phyloP scores from a whole-genome alignment of 495 filamentous ascomycete species.

The Aspergillus asperescens region DNA sequence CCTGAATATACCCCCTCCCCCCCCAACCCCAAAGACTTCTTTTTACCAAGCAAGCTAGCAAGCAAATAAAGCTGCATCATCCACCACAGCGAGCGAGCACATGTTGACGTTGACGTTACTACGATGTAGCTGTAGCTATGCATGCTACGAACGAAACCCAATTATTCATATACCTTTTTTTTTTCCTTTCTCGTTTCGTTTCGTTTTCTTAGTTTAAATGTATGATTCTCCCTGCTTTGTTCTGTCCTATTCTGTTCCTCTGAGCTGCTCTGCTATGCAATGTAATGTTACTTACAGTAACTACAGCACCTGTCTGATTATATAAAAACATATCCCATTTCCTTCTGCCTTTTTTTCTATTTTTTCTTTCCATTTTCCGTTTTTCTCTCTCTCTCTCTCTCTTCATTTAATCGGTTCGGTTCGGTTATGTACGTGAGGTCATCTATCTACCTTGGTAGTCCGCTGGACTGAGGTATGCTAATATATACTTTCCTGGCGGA shows the following conservation, averaged over 20 bases:
- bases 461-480: no score
- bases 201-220: background rate
- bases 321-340: background rate
- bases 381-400: no score
- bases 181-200: background rate
- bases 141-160: background rate
- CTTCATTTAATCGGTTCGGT: no score
- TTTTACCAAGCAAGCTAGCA: background rate
- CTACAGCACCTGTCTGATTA: background rate
- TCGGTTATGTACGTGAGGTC: no score
- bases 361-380: background rate
- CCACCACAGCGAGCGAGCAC: background rate
- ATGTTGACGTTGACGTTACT: background rate
- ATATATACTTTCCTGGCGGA: no score
- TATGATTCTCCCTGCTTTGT: background rate
- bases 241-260: background rate
- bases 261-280: background rate
- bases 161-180: conserved; percentile 8
- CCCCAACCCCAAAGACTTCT: no score
- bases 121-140: background rate
- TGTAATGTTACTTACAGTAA: background rate
- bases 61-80: no score
- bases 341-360: background rate
- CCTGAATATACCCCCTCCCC: background rate
- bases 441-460: no score